These are phyloP conservation scores for Saccharomyces mikatae DNA, from an alignment of 805 yeast species.

Conservation along the genomic window DNA sequence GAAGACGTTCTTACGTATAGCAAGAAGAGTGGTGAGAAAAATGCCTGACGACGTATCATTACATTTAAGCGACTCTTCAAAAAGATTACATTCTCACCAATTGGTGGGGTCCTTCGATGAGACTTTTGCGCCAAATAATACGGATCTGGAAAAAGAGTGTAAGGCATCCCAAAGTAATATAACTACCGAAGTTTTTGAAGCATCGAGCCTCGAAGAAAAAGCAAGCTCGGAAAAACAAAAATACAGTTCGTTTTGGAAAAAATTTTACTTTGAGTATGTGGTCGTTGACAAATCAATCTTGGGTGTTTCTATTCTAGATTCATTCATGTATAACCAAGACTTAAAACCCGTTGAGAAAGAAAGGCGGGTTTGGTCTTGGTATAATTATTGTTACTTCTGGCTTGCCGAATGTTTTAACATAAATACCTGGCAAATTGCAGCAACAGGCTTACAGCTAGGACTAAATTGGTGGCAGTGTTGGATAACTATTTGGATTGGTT, in stretches of 20 bases:
- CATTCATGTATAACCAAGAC: constrained; percentile 63
- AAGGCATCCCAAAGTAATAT: constrained; percentile 1
- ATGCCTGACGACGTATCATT: neutral
- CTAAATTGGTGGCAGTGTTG: constrained; percentile 84
- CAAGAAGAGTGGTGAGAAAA: neutral
- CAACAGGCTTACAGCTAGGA: constrained; percentile 68
- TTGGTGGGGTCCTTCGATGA: neutral
- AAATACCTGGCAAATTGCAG: constrained; percentile 83
- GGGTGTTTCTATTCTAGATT: constrained; percentile 45
- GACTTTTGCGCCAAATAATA: neutral
- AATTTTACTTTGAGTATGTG: constrained; percentile 6
- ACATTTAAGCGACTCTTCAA: neutral
- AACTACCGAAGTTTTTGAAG: constrained; percentile 3
- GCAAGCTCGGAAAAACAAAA: neutral
- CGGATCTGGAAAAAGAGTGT: neutral
- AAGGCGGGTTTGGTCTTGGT: constrained; percentile 74
- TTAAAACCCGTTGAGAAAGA: constrained; percentile 63
- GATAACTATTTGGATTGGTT: constrained; percentile 84
- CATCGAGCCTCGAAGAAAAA: constrained; percentile 5
- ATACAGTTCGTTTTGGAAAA: constrained; percentile 2
- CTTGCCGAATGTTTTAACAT: constrained; percentile 79
- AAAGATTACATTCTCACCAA: neutral
- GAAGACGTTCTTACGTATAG: neutral
- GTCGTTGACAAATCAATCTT: constrained; percentile 10
- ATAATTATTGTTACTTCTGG: constrained; percentile 72